Percentiles rank a stretch among this genome's conserved stretches.
phyloP scores from a whole-genome alignment of 163 green algal genomes.

The Volvox carteri region DNA sequence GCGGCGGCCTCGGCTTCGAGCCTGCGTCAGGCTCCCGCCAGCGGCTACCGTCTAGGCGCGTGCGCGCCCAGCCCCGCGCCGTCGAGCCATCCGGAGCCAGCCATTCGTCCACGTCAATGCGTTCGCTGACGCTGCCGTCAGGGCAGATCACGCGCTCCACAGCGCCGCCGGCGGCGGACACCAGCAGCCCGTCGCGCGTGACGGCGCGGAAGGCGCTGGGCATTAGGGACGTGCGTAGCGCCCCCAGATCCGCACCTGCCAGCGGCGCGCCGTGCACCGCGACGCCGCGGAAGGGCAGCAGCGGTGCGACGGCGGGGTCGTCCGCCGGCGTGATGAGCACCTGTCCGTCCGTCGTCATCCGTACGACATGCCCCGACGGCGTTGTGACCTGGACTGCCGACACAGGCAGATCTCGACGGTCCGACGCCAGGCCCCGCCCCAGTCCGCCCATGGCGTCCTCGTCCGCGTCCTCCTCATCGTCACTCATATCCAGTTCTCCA shows the following conservation, averaged over 20 bases:
- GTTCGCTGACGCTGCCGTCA: constrained; percentile 66
- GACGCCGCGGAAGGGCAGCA: constrained; percentile 59
- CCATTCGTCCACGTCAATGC: constrained; percentile 54
- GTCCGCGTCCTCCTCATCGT: constrained; percentile 40
- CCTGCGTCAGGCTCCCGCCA: constrained; percentile 55
- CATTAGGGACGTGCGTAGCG: constrained; percentile 20
- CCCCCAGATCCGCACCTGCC: constrained; percentile 48
- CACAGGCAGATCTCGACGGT: constrained; percentile 4
- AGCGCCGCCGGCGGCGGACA: constrained; percentile 32
- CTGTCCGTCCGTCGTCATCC: constrained; percentile 64
- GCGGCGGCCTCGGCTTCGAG: constrained; percentile 17
- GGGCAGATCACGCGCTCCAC: constrained; percentile 60
- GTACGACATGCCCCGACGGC: constrained; percentile 55
- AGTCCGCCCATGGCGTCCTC: background rate
- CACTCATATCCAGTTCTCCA: constrained; percentile 27
- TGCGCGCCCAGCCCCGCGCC: constrained; percentile 63
- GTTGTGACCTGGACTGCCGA: constrained; percentile 57
- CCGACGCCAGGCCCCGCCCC: background rate
- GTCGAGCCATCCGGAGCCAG: constrained; percentile 26
- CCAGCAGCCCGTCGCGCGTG: constrained; percentile 56
- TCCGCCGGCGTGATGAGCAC: constrained; percentile 56
- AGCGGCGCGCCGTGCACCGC: constrained; percentile 66
- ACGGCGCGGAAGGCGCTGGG: constrained; percentile 55
- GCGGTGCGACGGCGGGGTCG: constrained; percentile 8
- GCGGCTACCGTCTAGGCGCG: constrained; percentile 44